A percentile compares a stretch with the other conserved stretches of the same genome.
These are phyloP conservation scores for Panicum miliaceum DNA, from an alignment of 176 grass and related monocot species.

Conservation along the genomic window DNA sequence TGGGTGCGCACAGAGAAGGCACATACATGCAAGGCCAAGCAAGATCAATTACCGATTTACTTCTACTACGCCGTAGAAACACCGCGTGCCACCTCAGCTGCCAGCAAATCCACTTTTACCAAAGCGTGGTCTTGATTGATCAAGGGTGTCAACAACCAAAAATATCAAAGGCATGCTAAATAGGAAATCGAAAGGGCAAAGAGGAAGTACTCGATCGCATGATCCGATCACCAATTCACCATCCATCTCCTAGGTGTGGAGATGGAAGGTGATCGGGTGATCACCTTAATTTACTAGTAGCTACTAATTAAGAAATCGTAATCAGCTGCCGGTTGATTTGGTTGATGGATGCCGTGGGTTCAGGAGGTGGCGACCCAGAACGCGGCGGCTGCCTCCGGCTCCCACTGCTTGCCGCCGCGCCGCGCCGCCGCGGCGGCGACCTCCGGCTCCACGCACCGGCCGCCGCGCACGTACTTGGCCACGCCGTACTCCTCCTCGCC, in stretches of 20 bases:
- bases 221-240: neutral
- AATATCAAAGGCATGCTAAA: neutral
- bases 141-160: neutral
- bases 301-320: neutral
- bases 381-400: constrained; percentile 25
- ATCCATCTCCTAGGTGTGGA: neutral
- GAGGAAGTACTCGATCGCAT: neutral
- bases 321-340: neutral
- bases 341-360: neutral
- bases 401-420: constrained; percentile 34
- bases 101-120: neutral
- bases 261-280: neutral
- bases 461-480: constrained; percentile 44
- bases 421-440: constrained; percentile 24
- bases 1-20: neutral
- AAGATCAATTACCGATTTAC: neutral
- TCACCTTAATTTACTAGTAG: neutral
- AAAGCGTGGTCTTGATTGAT: neutral
- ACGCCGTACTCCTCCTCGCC: constrained; percentile 23
- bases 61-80: neutral
- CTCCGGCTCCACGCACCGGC: constrained; percentile 46
- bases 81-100: neutral
- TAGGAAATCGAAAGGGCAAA: neutral
- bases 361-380: constrained; percentile 45
- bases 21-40: neutral